Evolutionary conservation across 2,329 filamentous ascomycete species (phyloP).

Genomic region (Raffaelea deltoideospora): DNA sequence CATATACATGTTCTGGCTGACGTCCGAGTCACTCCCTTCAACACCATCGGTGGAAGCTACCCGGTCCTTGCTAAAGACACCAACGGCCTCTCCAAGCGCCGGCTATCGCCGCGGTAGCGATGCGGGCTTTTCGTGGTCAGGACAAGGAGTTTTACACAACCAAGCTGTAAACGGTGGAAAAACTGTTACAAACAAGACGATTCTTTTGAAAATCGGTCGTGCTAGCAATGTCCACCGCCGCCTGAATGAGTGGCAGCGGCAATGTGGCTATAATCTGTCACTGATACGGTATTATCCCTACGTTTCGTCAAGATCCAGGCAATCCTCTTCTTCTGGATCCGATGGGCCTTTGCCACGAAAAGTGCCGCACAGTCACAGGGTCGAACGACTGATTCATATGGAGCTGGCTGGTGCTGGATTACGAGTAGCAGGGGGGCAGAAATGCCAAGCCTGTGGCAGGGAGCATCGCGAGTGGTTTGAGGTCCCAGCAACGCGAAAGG

Average conservation of each 20-base stretch:
- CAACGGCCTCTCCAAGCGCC: slow-evolving; percentile 19
- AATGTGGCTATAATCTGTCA: slow-evolving; percentile 80
- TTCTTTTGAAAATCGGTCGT: slow-evolving; percentile 49
- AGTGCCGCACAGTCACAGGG: slow-evolving; percentile 71
- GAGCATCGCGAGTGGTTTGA: slow-evolving; percentile 95
- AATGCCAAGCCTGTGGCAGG: slow-evolving; percentile 65
- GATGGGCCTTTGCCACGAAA: slow-evolving; percentile 36
- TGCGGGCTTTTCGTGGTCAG: too few relatives aligned
- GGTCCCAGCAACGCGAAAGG: slow-evolving; percentile 58
- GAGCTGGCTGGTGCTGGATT: slow-evolving; percentile 57
- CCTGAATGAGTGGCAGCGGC: slow-evolving; percentile 82
- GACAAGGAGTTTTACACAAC: too few relatives aligned
- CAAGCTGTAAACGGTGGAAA: too few relatives aligned
- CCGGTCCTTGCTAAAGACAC: slow-evolving; percentile 40
- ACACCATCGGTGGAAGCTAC: slow-evolving; percentile 43
- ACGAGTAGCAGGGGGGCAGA: slow-evolving; percentile 33
- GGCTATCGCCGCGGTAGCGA: slow-evolving; percentile 36
- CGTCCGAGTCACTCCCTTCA: slow-evolving; percentile 42
- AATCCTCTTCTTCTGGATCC: not conserved
- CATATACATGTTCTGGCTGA: slow-evolving; percentile 99
- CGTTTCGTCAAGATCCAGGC: slow-evolving; percentile 27
- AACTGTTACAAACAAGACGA: too few relatives aligned
- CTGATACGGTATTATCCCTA: slow-evolving; percentile 90
- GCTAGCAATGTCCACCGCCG: slow-evolving; percentile 76
- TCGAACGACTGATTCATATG: slow-evolving; percentile 80